These are phyloP conservation scores for Endoconidiophora laricicola DNA, from an alignment of 2,329 filamentous ascomycete genomes.

Conservation along the genomic window DNA sequence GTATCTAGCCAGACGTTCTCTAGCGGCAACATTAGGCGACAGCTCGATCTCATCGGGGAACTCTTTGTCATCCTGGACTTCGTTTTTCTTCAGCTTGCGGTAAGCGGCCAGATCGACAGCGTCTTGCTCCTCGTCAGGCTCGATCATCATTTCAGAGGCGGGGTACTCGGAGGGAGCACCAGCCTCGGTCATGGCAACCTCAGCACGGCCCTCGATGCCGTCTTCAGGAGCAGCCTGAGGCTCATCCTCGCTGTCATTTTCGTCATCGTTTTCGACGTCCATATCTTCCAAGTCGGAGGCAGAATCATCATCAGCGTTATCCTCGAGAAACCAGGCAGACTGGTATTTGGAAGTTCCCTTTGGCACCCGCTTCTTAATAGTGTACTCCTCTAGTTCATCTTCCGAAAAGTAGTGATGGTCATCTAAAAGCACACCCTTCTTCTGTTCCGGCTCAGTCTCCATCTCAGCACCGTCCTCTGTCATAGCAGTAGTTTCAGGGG, in stretches of 20 bases:
- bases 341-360: conserved; percentile 90
- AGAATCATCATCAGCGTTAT: conserved; percentile 63
- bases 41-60: conserved; percentile 97
- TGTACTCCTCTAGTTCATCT: conserved; percentile 48
- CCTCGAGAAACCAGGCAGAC: conserved; percentile 76
- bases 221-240: conserved; percentile 58
- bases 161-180: conserved; percentile 70
- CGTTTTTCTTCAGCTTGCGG: conserved; percentile 57
- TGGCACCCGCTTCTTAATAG: conserved; percentile 57
- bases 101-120: conserved; percentile 67
- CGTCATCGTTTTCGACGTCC: conserved; percentile 41
- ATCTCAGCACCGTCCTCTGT: conserved; percentile 39
- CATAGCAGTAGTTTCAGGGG: conserved; percentile 75
- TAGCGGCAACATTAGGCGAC: conserved; percentile 68
- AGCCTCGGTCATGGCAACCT: conserved; percentile 54
- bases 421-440: conserved; percentile 82
- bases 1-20: conserved; percentile 74
- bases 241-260: conserved; percentile 34
- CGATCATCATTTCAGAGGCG: conserved; percentile 81
- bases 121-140: conserved; percentile 66
- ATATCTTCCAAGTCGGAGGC: conserved; percentile 57
- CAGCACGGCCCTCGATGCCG: conserved; percentile 54
- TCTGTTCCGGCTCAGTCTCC: conserved; percentile 27
- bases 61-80: conserved; percentile 78
- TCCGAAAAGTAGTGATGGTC: conserved; percentile 98